Evolutionary conservation across 2,329 filamentous ascomycete species (phyloP), one percentile per base, ranked within the genome.

Genomic region (Alternaria consortialis): DNA sequence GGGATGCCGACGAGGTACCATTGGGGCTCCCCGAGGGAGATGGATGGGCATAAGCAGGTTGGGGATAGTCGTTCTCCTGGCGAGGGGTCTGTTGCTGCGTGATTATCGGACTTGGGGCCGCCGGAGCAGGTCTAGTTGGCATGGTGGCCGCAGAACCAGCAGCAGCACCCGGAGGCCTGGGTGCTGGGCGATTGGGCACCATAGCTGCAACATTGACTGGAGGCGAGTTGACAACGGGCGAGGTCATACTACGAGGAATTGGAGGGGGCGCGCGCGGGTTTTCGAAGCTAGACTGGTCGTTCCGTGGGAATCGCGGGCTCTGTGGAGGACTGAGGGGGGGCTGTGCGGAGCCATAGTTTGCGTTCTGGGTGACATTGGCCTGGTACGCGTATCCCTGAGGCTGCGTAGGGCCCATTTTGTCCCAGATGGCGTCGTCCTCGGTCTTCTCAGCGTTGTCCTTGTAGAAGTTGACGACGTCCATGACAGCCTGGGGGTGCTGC

Each of bases 381-480:
- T 76, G 73, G 72, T 79, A 74, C 68, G 78, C 68, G 78, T 81
- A 73, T 76, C 79, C 65, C 81, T 83, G 81, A 9, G 89, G 85
- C 73, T 90, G 89, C 54, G 91, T 93, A 81, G 97, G 90, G 73
- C 96, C 93, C 78, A 99, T 97, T 79, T 99, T 99, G 79, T 98
- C 94, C 84, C 95, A 92, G 58, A 95, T 90, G 72, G 92, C 91
- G 74, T 97, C 92, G 76, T 97, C 93, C 63, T 89, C 88, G 60
- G 88, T 88, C 70, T 85, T 87, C 70, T 94, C 92, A 27, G 92
- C 91, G 66, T 93, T 97, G 81, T 97, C 94, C 79, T 97, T 96
- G 84, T 97, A 98, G 78, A 98, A 98, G 61, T 91, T 92, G 80
- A 99, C 90, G 72, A 99, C 95, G 78, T 98, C 92, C 75, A 96